Evolutionary conservation across 2,329 filamentous ascomycete species (phyloP).

Genomic region (Paecilomyces dactylethromorphus): DNA sequence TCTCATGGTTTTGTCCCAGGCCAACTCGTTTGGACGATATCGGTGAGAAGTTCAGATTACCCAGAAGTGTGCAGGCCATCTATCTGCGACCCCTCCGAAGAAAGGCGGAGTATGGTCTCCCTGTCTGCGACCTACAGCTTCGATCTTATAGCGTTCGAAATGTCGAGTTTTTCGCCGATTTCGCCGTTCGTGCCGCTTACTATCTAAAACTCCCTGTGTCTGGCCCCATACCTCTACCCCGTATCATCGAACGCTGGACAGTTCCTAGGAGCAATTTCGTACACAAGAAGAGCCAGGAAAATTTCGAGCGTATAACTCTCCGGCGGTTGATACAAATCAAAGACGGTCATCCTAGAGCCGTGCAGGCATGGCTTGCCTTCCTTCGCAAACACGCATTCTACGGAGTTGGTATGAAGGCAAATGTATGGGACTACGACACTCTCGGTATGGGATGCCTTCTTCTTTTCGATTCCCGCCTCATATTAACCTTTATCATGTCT

Average conservation of each 20-base stretch:
- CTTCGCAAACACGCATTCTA: slow-evolving; percentile 87
- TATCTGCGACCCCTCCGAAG: slow-evolving; percentile 80
- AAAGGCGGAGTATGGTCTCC: slow-evolving; percentile 66
- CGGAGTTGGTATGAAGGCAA: slow-evolving; percentile 98
- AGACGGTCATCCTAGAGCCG: slow-evolving; percentile 80
- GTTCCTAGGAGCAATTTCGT: slow-evolving; percentile 85
- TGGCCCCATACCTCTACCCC: slow-evolving; percentile 79
- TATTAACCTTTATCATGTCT: slow-evolving; percentile 7
- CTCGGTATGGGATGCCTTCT: slow-evolving; percentile 49
- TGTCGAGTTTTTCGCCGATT: slow-evolving; percentile 90
- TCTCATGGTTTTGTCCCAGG: slow-evolving; percentile 18
- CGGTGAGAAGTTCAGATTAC: slow-evolving; percentile 49
- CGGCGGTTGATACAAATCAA: slow-evolving; percentile 85
- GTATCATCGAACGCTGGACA: slow-evolving; percentile 88
- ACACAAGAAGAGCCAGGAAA: slow-evolving; percentile 96
- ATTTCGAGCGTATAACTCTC: slow-evolving; percentile 87
- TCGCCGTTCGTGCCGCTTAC: slow-evolving; percentile 89
- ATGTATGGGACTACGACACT: slow-evolving; percentile 81
- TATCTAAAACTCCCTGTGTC: slow-evolving; percentile 81
- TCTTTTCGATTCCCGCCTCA: slow-evolving; percentile 2
- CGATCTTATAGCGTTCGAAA: slow-evolving; percentile 87
- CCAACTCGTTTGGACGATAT: slow-evolving; percentile 28
- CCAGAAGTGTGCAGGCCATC: slow-evolving; percentile 74
- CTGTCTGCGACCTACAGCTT: slow-evolving; percentile 83
- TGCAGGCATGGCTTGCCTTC: slow-evolving; percentile 89